Conservation (phyloP, 2,329 filamentous ascomycete genomes). For the Aureobasidium pullulans region DNA sequence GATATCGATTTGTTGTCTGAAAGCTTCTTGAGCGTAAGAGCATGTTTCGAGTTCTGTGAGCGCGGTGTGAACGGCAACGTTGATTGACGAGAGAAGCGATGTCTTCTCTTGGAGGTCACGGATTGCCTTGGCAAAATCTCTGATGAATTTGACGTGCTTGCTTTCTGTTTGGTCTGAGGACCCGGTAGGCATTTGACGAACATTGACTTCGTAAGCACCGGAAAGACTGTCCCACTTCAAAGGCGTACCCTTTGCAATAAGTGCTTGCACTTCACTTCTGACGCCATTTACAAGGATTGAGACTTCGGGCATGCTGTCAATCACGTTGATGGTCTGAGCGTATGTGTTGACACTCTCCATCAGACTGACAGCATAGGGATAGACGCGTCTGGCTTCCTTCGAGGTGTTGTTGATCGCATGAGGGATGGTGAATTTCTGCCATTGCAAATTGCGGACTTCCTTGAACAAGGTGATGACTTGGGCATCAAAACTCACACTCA, state of each 20-base stretch:
- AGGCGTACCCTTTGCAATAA: conserved; percentile 80
- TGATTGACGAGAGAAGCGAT: conserved; percentile 66
- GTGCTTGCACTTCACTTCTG: conserved; percentile 76
- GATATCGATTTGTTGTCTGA: conserved; percentile 70
- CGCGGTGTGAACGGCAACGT: conserved; percentile 74
- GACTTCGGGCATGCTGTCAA: conserved; percentile 79
- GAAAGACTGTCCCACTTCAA: conserved; percentile 97
- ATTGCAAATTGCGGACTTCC: conserved; percentile 90
- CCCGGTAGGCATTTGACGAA: conserved; percentile 56
- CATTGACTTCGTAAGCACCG: conserved; percentile 87
- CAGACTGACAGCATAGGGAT: conserved; percentile 92
- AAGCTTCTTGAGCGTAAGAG: conserved; percentile 70
- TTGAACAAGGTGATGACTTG: conserved; percentile 98
- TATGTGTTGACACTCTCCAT: conserved; percentile 98
- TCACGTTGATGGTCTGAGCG: conserved; percentile 77
- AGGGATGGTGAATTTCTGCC: conserved; percentile 90
- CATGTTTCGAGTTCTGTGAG: conserved; percentile 78
- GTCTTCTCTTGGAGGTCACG: conserved; percentile 86
- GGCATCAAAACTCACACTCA: conserved; percentile 92
- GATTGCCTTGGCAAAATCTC: conserved; percentile 82
- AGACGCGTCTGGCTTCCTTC: conserved; percentile 97
- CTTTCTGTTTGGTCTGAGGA: conserved; percentile 61
- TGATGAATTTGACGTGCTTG: conserved; percentile 93
- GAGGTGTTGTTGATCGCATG: conserved; percentile 92
- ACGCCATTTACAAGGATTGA: conserved; percentile 84